Base-by-base conservation (phyloP, 148 eudicot species). In the Arbutus unedo region DNA sequence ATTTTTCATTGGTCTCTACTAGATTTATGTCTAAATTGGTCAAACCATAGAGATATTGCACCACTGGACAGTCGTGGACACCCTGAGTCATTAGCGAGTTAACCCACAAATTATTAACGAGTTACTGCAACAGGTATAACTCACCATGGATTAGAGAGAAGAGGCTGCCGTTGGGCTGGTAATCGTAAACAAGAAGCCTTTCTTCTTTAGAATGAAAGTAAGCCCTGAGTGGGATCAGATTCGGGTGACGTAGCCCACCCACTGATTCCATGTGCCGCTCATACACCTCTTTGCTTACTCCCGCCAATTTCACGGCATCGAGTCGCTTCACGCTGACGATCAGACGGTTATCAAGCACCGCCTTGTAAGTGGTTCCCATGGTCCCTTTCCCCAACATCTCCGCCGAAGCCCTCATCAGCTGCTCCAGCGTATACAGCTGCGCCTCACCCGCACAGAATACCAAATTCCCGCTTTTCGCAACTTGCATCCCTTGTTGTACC, bases 141-240 rank as follows among this genome's bases (percentile, higher is more conserved):
- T 83, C 86, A 95, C 98, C 98, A 66, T 95, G 95, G 77, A 95
- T 87, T 57, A 95, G 93, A 81, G 89, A 93, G 88, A 87, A 92
- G 84, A 95, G 91, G 79, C 98, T 95, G n/a, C 98, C 98, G 88
- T 95, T 95, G 3, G 95, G 91, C 47, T 92, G 98, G 87, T 91
- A 91, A 87, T 95, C 98, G 81, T 81, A 93, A 54, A 95, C 85
- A 62, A 95, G 84, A 18, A 95, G 87, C 84, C 95, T 87, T 86
- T 95, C 98, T 43, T 90, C 90, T 21, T 86, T 91, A 1, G 93
- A 93, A 85, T 93, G 97, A 81, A 95, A 95, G 81, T 87, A 95
- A 23, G 98, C 98, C 73, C 93, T 87, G 2, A 95, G 87, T 0
- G 95, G 91, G 4, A 95, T 97, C 86, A 95, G 87, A 84, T 93